phyloP scores from a whole-genome alignment of 768 basidiomycete species.

The Mycena epipterygia region DNA sequence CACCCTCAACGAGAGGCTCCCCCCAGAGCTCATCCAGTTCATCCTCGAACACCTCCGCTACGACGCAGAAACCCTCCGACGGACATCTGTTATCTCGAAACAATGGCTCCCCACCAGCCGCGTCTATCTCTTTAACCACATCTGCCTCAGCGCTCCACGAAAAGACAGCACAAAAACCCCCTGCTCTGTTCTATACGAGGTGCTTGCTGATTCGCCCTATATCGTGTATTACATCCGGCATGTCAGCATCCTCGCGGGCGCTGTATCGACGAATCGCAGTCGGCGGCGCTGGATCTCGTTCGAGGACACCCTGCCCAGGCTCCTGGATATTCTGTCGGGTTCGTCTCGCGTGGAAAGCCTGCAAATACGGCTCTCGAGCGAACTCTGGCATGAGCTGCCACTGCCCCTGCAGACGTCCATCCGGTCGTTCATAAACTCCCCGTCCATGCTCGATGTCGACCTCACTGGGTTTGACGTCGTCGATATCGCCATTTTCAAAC shows the following conservation, averaged over 20 bases:
- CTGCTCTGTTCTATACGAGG: slow-evolving; percentile 9
- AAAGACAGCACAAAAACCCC: not conserved
- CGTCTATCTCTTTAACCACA: not conserved
- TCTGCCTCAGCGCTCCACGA: slow-evolving; percentile 8
- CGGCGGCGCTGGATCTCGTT: not conserved
- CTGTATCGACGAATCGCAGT: not conserved
- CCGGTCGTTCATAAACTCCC: slow-evolving; percentile 8
- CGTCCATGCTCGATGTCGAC: slow-evolving; percentile 11
- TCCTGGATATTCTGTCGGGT: not conserved
- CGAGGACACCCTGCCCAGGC: slow-evolving; percentile 4
- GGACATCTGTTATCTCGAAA: slow-evolving; percentile 5
- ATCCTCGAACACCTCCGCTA: slow-evolving; percentile 15
- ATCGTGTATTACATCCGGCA: slow-evolving; percentile 18
- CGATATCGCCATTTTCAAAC: not conserved
- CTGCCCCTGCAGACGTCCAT: not conserved
- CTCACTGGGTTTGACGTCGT: slow-evolving; percentile 20
- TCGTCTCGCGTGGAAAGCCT: slow-evolving; percentile 2
- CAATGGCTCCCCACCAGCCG: slow-evolving; percentile 13
- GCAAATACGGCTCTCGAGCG: slow-evolving; percentile 12
- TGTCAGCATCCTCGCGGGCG: slow-evolving; percentile 1
- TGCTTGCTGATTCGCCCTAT: slow-evolving; percentile 3
- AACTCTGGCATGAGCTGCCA: not conserved
- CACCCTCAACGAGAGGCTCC: slow-evolving; percentile 8
- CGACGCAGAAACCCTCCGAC: not conserved
- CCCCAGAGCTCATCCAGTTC: slow-evolving; percentile 19